Evolutionary conservation across 192 early-diverging fungal genomes (phyloP), one percentile per base, ranked within the genome.

Genomic region (Mortierella hygrophila): DNA sequence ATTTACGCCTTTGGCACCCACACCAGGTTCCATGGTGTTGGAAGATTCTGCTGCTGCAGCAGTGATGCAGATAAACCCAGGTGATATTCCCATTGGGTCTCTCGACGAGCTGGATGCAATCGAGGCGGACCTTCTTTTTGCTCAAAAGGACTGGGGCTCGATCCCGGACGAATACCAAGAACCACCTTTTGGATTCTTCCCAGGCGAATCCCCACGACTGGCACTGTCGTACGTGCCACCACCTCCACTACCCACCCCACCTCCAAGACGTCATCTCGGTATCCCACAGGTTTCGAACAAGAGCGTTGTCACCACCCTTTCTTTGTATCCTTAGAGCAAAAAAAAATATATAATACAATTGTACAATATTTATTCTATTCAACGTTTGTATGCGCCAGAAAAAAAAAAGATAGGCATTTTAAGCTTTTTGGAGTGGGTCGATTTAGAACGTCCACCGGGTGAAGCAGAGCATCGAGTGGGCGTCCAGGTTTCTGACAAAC

Each of bases 221-320:
- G 89, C 78, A 55, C 83, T 83, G 23, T 71, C 86, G 3, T 88
- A 41, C 70, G 63, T 60, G 68, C 90, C 75, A 70, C 87, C 76
- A 60, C 80, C 68, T 68, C 90, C 68, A 77, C 87, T 68, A 79
- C 91, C 72, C 69, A 87, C 68, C 44, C 89, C 60, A 52, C 78
- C 63, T 68, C 88, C 42, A 63, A 79, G 83, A 68, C 83, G 84
- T 32, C 68, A 79, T 1, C 52, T 86, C 10, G 47, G 84, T 77
- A 69, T 92, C 79, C 78, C 90, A 75, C 49, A 88, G 68, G 7
- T 87, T 29, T 47, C 89, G 60, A 77, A 90, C 90, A 42, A 88
- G 75, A 76, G 85, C 74, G 63, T 92, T 83, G 74, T 89, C 81
- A 46, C 89, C 76, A 86, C 89, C 72, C n/a, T 86, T 15, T 57